These are phyloP conservation scores for Fusarium tupiense DNA, from an alignment of 2,329 filamentous ascomycete genomes.

Conservation along the genomic window DNA sequence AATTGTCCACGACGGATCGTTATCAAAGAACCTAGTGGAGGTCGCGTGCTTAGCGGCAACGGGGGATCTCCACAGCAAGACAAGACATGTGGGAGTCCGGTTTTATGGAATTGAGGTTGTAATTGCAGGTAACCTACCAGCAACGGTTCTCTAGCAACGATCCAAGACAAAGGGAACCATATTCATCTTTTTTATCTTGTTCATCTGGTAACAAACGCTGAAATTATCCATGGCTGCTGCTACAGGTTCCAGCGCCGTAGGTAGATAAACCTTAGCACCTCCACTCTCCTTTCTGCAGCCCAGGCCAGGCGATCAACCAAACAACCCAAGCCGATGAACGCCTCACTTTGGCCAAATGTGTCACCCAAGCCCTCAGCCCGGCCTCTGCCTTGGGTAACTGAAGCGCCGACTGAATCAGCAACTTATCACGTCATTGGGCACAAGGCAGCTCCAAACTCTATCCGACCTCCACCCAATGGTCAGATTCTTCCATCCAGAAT, in stretches of 20 bases:
- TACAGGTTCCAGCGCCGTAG: not conserved
- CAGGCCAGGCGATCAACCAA: constrained; percentile 15
- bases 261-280: constrained; percentile 8
- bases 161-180: constrained; percentile 6
- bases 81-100: constrained; percentile 4
- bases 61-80: constrained; percentile 13
- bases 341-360: constrained; percentile 24
- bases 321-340: constrained; percentile 15
- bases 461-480: not conserved
- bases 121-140: constrained; percentile 13
- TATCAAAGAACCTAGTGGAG: constrained; percentile 34
- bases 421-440: constrained; percentile 27
- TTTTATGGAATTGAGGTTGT: constrained; percentile 27
- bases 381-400: not conserved
- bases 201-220: not conserved
- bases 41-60: constrained; percentile 38
- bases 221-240: not conserved
- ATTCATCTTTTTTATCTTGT: not conserved
- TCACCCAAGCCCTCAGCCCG: constrained; percentile 7
- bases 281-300: constrained; percentile 10
- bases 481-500: not conserved
- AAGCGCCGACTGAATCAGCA: constrained; percentile 19
- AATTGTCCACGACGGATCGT: constrained; percentile 10
- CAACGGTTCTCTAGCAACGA: constrained; percentile 19
- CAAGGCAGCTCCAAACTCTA: constrained; percentile 14